phyloP scores from a whole-genome alignment of 1,139 yeast genomes.

The Lodderomyces oxycetoniae region DNA sequence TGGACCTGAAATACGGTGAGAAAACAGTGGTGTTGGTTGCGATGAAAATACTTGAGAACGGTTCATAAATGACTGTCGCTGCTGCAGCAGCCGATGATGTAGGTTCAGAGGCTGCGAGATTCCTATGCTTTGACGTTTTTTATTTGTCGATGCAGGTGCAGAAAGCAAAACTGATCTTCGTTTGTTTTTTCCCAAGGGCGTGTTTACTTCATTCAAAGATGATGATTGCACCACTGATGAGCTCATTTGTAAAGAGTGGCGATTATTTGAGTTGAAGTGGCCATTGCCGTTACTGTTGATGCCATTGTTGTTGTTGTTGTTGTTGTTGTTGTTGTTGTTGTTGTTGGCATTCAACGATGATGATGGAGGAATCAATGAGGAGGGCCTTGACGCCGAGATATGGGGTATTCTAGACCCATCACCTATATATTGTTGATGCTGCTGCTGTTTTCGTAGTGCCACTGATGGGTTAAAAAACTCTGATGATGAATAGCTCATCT shows the following conservation, averaged over 20 bases:
- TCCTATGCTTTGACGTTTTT: slow-evolving; percentile 28
- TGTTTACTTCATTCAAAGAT: slow-evolving; percentile 2
- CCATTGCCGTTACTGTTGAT: slow-evolving; percentile 1
- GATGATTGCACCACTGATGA: slow-evolving; percentile 3
- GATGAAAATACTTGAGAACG: neutral
- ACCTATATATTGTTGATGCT: neutral
- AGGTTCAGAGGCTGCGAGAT: slow-evolving; percentile 15
- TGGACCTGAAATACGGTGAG: slow-evolving; percentile 4
- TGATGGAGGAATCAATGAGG: slow-evolving; percentile 1
- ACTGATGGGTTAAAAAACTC: slow-evolving; percentile 4
- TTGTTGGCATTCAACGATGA: neutral
- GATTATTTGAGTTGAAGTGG: neutral
- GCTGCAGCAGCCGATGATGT: slow-evolving; percentile 8
- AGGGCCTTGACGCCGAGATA: neutral
- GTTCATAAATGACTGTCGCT: slow-evolving; percentile 3
- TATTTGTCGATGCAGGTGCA: slow-evolving; percentile 37
- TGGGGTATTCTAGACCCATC: neutral
- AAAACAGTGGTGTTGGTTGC: slow-evolving; percentile 5
- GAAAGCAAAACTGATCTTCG: slow-evolving; percentile 31
- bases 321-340: neutral
- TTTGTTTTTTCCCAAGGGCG: slow-evolving; percentile 16
- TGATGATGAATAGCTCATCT: slow-evolving; percentile 6
- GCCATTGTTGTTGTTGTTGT: slow-evolving; percentile 1
- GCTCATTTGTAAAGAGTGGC: neutral
- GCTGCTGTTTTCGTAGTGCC: slow-evolving; percentile 7